Base-by-base conservation (phyloP, 176 grass and related monocot genomes). In the maize (Zea mays) region DNA sequence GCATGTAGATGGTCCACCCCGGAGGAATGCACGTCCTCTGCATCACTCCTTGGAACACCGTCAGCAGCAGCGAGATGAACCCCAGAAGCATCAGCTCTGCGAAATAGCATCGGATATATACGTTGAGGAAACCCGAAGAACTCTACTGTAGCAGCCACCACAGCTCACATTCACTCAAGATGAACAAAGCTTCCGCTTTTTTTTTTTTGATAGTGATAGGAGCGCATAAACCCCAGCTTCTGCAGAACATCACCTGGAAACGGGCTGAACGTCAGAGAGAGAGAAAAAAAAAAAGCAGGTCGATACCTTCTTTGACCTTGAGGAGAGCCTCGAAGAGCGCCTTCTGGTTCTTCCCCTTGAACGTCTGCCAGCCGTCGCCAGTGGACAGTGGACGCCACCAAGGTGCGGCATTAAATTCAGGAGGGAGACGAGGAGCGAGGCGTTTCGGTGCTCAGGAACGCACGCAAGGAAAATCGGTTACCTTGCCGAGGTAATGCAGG, bases 1-100 rank as follows among this genome's bases (percentile, higher is more conserved):
- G 87, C 95, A 94, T 80, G 85, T 88, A 33, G 54, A 74, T 54
- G 48, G 86, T 88, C 95, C 95, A 98, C 2, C 52, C 34, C 2
- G 2, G 51, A 36, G 95, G 91, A 50, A 98, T 90, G 74, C 95
- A 98, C 10, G 89, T 88, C 80, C 51, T 78, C 77, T 86, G 91
- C 73, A 94, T 82, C 72, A 77, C 36, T 8, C 83, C 87, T 85
- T 98, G 91, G 37, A 79, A 88, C 62, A 98, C 95, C 62, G 91
- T 98, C 19, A 98, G 86, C 55, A 98, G 85, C 65, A 98, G 81
- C 36, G 95, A 98, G 86, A 98, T 98, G 77, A 98, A 98, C 17
- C 95, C 95, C 65, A 94, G 82, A 66, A 94, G 89, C 95, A 98
- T 98, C 77, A 98, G 61, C 75, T 98, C 95, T 98, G 86, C 71